These are phyloP conservation scores for Tetrapisispora phaffii DNA, from an alignment of 805 yeast genomes.

Conservation along the genomic window DNA sequence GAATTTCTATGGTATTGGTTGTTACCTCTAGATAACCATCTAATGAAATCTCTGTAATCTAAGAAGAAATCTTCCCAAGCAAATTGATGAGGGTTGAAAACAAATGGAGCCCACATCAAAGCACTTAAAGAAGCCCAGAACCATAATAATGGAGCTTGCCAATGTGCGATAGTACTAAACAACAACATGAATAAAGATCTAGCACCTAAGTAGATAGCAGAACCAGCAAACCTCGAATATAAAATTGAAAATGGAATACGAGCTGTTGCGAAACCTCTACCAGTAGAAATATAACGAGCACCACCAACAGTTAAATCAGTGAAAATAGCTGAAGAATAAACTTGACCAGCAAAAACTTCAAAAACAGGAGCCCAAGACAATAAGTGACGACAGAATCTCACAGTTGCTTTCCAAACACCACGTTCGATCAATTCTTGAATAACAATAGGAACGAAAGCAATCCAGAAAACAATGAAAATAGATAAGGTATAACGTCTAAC, in stretches of 20 bases:
- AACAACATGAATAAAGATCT: constrained; percentile 63
- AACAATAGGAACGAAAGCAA: constrained; percentile 68
- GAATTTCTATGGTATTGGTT: constrained; percentile 82
- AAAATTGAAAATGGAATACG: constrained; percentile 67
- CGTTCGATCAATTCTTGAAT: constrained; percentile 75
- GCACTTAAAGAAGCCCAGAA: constrained; percentile 93
- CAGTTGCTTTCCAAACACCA: constrained; percentile 67
- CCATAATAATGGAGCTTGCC: constrained; percentile 94
- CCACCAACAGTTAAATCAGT: constrained; percentile 75
- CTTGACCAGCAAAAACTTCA: constrained; percentile 75
- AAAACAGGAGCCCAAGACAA: constrained; percentile 68
- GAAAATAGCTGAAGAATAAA: constrained; percentile 60
- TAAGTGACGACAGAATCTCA: constrained; percentile 60
- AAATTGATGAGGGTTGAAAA: constrained; percentile 97
- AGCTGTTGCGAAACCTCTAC: constrained; percentile 78
- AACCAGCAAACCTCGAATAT: constrained; percentile 70
- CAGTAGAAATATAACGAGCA: constrained; percentile 78
- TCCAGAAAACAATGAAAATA: constrained; percentile 72
- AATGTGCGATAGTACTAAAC: constrained; percentile 64
- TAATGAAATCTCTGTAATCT: constrained; percentile 88
- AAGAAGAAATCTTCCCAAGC: constrained; percentile 92
- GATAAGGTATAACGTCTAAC: constrained; percentile 71
- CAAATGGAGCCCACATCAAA: constrained; percentile 81
- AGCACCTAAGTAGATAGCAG: constrained; percentile 78
- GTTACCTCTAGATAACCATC: constrained; percentile 88